Conservation (phyloP, 164 flowering plant species). For the Brasenia schreberi region DNA sequence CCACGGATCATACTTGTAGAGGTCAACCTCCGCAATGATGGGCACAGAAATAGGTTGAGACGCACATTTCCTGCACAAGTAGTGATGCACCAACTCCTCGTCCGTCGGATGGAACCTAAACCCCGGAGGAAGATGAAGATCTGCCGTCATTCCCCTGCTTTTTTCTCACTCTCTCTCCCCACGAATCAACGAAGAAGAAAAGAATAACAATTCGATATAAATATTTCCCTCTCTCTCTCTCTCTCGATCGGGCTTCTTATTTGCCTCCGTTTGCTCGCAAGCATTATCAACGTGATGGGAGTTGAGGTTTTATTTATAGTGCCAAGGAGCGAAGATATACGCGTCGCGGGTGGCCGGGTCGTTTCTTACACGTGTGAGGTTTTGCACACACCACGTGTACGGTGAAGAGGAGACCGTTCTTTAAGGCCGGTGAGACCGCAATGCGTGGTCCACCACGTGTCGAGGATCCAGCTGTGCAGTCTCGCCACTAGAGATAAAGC, state of each 20-base stretch:
- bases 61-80: conserved; percentile 10
- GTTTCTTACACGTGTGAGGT: neutral
- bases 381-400: neutral
- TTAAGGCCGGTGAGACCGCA: no score
- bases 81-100: conserved; percentile 10
- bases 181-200: no score
- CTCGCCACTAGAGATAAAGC: neutral
- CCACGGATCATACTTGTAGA: conserved; percentile 11
- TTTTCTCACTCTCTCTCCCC: neutral
- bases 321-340: conserved; percentile 21
- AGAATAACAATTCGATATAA: no score
- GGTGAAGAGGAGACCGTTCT: no score
- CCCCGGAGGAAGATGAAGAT: conserved; percentile 11
- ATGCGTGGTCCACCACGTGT: neutral
- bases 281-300: neutral
- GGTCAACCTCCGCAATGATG: conserved; percentile 13
- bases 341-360: conserved; percentile 4
- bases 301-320: conserved; percentile 24
- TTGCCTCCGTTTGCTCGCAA: no score
- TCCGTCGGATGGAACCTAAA: conserved; percentile 12
- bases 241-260: no score
- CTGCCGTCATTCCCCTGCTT: conserved; percentile 4
- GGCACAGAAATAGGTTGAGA: conserved; percentile 12
- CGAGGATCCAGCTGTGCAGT: neutral
- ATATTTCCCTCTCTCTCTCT: no score